Conservation (phyloP, 169 alveolate species). For the Cryptosporidium tyzzeri region DNA sequence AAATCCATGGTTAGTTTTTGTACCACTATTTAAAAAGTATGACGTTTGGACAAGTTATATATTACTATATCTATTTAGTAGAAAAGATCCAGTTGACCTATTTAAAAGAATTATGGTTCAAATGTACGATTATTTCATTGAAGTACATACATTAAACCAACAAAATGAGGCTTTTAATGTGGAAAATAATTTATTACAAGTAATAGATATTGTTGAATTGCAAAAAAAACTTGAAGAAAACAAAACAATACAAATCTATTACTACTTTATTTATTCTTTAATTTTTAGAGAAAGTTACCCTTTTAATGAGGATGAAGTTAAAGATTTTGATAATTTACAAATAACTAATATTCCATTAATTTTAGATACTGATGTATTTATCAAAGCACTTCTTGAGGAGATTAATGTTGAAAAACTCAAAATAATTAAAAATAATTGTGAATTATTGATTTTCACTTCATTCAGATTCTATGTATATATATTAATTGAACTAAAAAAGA, state of each 20-base stretch:
- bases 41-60: constrained; percentile 56
- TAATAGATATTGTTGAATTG: constrained; percentile 6
- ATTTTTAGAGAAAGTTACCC: constrained; percentile 20
- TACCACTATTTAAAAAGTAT: constrained; percentile 46
- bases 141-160: neutral
- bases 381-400: neutral
- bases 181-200: neutral
- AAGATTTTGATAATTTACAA: neutral
- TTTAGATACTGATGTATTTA: constrained; percentile 1
- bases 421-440: neutral
- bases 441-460: constrained; percentile 9
- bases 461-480: constrained; percentile 7
- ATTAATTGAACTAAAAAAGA: constrained; percentile 22
- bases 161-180: neutral
- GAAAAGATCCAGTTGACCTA: constrained; percentile 20
- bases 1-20: constrained; percentile 52
- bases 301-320: neutral
- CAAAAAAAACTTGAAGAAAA: constrained; percentile 23
- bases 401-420: neutral
- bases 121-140: neutral
- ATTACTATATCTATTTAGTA: constrained; percentile 21
- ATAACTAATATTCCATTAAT: neutral
- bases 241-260: neutral
- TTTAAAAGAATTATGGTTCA: constrained; percentile 29
- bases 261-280: constrained; percentile 21